Evolutionary conservation across 2,329 filamentous ascomycete species (phyloP), one percentile per base, ranked within the genome.

Genomic region (Microsporum audouinii): DNA sequence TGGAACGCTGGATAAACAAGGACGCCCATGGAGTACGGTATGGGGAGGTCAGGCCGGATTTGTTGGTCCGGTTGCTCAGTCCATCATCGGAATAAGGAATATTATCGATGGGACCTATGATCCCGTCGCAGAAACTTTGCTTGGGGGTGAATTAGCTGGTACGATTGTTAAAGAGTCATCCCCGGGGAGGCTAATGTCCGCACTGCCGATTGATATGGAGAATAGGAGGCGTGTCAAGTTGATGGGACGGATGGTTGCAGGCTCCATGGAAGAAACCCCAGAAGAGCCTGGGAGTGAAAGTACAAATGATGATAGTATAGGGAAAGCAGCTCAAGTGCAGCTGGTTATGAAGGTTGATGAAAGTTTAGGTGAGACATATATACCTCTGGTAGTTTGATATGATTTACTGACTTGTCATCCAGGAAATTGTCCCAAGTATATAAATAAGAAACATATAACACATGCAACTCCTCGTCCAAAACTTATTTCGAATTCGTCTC

Each of bases 391-490:
- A 58, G 17, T 3, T 27, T n/a, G 2, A 31, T 49, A n/a, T 1
- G 5, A 0, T 8, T 14, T 51, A 51, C 53, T 62, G 47, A 57
- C 64, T 68, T 29, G 17, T 38, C 59, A n/a, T 47, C 61, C 49
- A 75, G 86, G 88, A 0, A 95, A 94, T 67, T 95, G 89, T 67
- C 89, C 90, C 1, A 95, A 95, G 72, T 95, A 95, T 67, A 71
- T 95, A 38, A 94, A 92, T 72, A 84, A 83, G 68, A 91, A 88
- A 70, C 75, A 77, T 1, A 83, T 95, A 43, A 69, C 73, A 1
- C 79, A 81, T 3, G 79, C 81, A 51, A 63, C 77, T 0, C 80
- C 87, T 1, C 70, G 77, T 12, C 82, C 88, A 7, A 72, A 72
- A 55, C 71, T 85, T 0, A 62, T 82, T 1, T 80, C 80, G 0